phyloP scores from a whole-genome alignment of 176 grass and related monocot species.

The Hyparrhenia diplandra region DNA sequence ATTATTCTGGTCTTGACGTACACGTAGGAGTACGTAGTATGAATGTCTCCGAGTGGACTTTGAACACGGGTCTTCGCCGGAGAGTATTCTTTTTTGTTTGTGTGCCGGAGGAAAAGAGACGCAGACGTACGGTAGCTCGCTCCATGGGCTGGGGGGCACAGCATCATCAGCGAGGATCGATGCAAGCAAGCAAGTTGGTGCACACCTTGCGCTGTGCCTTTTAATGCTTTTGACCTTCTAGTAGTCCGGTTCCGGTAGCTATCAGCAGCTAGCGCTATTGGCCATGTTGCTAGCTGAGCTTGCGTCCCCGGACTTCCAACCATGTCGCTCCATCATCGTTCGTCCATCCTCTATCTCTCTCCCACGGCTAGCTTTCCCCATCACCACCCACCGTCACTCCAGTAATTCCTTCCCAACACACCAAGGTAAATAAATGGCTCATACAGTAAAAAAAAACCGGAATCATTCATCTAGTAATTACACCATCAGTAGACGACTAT shows the following conservation, averaged over 20 bases:
- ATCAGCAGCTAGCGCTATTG: slow-evolving; percentile 15
- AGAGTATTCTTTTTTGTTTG: not conserved
- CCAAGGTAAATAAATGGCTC: too few relatives aligned
- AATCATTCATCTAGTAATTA: not conserved
- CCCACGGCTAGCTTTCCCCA: not conserved
- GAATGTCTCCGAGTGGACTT: slow-evolving; percentile 22
- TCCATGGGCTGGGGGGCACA: not conserved
- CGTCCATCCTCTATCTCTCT: not conserved
- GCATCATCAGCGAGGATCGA: not conserved
- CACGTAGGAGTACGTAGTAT: not conserved
- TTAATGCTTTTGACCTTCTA: slow-evolving; percentile 59
- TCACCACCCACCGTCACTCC: not conserved
- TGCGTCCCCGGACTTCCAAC: slow-evolving; percentile 36
- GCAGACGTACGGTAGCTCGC: not conserved
- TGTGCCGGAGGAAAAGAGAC: not conserved
- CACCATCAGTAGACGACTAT: too few relatives aligned
- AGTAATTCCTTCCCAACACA: slow-evolving; percentile 3
- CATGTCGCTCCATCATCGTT: not conserved
- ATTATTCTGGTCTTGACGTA: not conserved
- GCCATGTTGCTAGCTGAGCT: slow-evolving; percentile 39
- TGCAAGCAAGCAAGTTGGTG: slow-evolving; percentile 20
- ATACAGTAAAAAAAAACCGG: too few relatives aligned
- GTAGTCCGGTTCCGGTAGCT: slow-evolving; percentile 35
- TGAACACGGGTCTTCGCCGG: slow-evolving; percentile 36
- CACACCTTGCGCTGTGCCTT: slow-evolving; percentile 27